Evolutionary conservation across 371 early-diverging fungal species (phyloP).

Genomic region (Syncephalastrum sp.): DNA sequence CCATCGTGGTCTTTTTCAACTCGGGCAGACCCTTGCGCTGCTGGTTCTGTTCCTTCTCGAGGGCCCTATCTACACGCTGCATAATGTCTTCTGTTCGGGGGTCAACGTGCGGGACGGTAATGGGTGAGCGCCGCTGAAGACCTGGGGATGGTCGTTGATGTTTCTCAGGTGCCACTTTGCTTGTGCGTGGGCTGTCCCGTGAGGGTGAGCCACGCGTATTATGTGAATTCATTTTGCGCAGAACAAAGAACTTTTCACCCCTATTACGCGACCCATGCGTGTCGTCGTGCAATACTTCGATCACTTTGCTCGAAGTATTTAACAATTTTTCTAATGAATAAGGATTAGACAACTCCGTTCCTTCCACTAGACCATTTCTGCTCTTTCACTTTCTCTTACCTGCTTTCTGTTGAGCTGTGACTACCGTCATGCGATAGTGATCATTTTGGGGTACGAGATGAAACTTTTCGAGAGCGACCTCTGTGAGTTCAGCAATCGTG

Average conservation of each 20-base stretch:
- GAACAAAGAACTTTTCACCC: conserved; percentile 35
- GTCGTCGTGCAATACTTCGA: conserved; percentile 24
- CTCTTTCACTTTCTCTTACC: conserved; percentile 9
- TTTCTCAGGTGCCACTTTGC: conserved; percentile 19
- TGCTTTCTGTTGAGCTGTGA: conserved; percentile 8
- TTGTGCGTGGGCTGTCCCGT: conserved; percentile 9
- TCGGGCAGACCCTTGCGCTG: background rate
- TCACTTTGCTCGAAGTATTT: conserved; percentile 12
- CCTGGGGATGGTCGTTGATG: conserved; percentile 2
- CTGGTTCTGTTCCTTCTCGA: conserved; percentile 6
- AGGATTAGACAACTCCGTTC: background rate
- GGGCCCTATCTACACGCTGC: conserved; percentile 14
- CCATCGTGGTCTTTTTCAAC: conserved; percentile 7
- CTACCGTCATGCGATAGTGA: conserved; percentile 16
- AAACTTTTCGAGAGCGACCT: conserved; percentile 46
- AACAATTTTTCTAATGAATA: conserved; percentile 16
- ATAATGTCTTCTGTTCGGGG: conserved; percentile 11
- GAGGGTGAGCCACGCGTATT: conserved; percentile 5
- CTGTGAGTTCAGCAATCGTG: conserved; percentile 31
- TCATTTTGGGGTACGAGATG: conserved; percentile 27
- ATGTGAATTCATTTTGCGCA: conserved; percentile 17
- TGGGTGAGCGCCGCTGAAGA: conserved; percentile 7
- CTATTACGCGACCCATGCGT: conserved; percentile 20
- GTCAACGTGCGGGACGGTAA: conserved; percentile 9
- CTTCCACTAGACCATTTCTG: conserved; percentile 6